A percentile compares a stretch with the other conserved stretches of the same genome.
Conservation (phyloP, 1,139 yeast genomes). For the Sugiyamaella grinbergsii region DNA sequence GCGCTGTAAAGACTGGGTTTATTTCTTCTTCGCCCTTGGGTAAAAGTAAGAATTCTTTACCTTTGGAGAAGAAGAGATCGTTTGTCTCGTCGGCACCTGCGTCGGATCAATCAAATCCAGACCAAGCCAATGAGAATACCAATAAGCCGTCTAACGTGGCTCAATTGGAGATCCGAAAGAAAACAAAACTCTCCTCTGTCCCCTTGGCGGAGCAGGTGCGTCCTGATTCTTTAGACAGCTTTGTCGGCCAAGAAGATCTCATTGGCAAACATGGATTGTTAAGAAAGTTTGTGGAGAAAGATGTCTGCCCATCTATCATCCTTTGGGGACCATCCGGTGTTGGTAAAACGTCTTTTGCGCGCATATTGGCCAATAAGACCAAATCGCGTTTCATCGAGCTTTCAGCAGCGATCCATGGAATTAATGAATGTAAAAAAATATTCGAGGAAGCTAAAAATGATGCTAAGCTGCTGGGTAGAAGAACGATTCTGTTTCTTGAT, state of each 20-base stretch:
- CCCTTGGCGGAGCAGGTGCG: slow-evolving; percentile 88
- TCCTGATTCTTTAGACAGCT: slow-evolving; percentile 73
- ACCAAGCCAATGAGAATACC: no score
- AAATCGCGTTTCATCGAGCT: slow-evolving; percentile 72
- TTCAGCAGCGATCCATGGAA: slow-evolving; percentile 80
- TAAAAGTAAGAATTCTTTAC: no score
- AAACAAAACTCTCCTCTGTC: slow-evolving; percentile 13
- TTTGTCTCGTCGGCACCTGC: background rate
- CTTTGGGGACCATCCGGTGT: slow-evolving; percentile 97
- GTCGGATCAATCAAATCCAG: no score
- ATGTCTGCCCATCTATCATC: slow-evolving; percentile 73
- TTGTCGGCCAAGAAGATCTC: slow-evolving; percentile 82
- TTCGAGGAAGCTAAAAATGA: slow-evolving; percentile 77
- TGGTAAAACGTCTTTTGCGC: slow-evolving; percentile 82
- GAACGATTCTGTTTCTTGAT: slow-evolving; percentile 82
- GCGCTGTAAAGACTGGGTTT: background rate
- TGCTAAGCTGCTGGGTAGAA: slow-evolving; percentile 60
- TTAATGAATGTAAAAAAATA: slow-evolving; percentile 67
- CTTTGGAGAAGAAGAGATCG: slow-evolving; percentile 7
- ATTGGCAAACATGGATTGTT: slow-evolving; percentile 75
- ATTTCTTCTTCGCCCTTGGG: background rate
- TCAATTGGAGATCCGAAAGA: background rate
- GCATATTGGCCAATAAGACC: slow-evolving; percentile 58
- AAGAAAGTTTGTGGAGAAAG: slow-evolving; percentile 61
- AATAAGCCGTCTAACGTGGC: background rate